phyloP scores from a whole-genome alignment of 345 rosid genomes.

The Nephelium lappaceum region DNA sequence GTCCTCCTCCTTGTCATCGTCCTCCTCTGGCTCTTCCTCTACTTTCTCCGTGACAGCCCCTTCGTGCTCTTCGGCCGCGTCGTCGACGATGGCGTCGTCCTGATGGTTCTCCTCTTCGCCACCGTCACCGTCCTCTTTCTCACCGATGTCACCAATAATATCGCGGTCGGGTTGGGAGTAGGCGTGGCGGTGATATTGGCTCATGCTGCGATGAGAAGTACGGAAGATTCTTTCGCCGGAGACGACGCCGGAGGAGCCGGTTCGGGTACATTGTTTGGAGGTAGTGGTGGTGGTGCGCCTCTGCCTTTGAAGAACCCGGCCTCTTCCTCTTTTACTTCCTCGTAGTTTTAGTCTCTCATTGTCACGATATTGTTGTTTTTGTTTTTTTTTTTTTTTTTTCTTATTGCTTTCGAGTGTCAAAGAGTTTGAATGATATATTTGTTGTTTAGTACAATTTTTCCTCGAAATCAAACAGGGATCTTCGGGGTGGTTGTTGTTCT shows the following conservation, averaged over 20 bases:
- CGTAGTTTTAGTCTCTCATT: slow-evolving; percentile 6
- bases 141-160: slow-evolving; percentile 40
- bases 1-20: slow-evolving; percentile 43
- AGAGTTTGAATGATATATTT: too few relatives aligned
- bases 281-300: neutral
- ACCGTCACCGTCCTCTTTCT: slow-evolving; percentile 44
- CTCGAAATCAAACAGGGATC: neutral
- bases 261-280: neutral
- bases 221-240: slow-evolving; percentile 35
- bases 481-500: too few relatives aligned
- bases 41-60: slow-evolving; percentile 51
- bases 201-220: slow-evolving; percentile 50
- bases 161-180: slow-evolving; percentile 41
- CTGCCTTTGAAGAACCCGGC: slow-evolving; percentile 28
- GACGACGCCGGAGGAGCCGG: slow-evolving; percentile 41
- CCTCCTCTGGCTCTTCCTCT: slow-evolving; percentile 56
- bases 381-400: too few relatives aligned
- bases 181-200: slow-evolving; percentile 43
- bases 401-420: too few relatives aligned
- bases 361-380: neutral
- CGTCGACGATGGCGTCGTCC: slow-evolving; percentile 46
- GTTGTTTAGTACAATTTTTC: neutral
- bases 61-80: slow-evolving; percentile 35
- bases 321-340: slow-evolving; percentile 24
- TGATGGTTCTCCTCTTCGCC: slow-evolving; percentile 31